Conservation (phyloP, 352 stramenopile genomes). For the Sclerospora graminicola region DNA sequence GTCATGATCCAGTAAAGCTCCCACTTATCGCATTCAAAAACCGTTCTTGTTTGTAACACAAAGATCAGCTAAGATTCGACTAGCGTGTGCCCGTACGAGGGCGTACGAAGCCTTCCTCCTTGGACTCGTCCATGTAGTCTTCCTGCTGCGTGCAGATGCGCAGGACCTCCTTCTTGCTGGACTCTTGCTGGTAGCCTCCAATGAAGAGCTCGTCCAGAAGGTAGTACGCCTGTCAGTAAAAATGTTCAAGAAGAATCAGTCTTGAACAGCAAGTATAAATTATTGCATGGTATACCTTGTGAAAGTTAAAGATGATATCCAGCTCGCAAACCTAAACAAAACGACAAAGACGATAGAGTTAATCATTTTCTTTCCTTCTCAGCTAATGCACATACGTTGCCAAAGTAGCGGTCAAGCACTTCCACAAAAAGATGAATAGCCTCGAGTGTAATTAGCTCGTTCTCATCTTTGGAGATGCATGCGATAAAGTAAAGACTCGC, state of each 20-base stretch:
- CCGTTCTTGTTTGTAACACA: too few species aligned
- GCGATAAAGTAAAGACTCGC: constrained; percentile 97
- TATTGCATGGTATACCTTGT: constrained; percentile 76
- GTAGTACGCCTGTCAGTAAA: constrained; percentile 88
- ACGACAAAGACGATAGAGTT: not conserved
- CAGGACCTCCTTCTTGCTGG: constrained; percentile 88
- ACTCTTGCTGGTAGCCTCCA: constrained; percentile 95
- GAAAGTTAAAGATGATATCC: constrained; percentile 99
- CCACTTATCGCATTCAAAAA: too few species aligned
- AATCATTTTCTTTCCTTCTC: not conserved
- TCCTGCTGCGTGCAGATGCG: constrained; percentile 85
- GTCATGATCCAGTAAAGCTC: too few species aligned
- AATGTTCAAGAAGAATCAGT: not conserved
- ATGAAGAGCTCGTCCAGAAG: constrained; percentile 99
- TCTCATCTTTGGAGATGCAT: constrained; percentile 92
- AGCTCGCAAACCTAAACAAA: constrained; percentile 76
- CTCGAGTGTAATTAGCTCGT: constrained; percentile 96
- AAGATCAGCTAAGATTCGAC: not conserved
- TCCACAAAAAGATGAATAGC: constrained; percentile 98
- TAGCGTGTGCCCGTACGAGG: constrained; percentile 57
- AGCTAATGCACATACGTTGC: constrained; percentile 56
- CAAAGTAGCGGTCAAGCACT: constrained; percentile 96
- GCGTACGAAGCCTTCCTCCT: constrained; percentile 72
- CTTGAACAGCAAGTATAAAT: not conserved
- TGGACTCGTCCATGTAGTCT: constrained; percentile 86